Base-by-base conservation (phyloP, 192 early-diverging fungal species). In the Coemansia sp. region DNA sequence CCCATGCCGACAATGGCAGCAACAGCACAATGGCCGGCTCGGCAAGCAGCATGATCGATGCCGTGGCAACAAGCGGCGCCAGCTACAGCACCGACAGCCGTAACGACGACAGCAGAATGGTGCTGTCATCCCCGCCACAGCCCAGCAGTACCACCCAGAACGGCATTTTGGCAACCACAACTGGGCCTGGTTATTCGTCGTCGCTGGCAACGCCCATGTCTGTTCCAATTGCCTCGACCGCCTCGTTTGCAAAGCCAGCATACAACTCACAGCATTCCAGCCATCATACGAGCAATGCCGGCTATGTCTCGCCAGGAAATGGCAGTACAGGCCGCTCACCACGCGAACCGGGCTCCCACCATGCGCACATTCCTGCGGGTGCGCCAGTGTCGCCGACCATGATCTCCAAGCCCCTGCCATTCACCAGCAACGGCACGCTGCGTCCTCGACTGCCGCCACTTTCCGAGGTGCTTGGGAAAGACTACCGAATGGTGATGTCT, bases 391-490 rank as follows among this genome's bases (percentile, higher is more conserved):
- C 57, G 39, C 57, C 57, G n/a, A 41, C n/a, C 3, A 11, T 42
- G 13, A 15, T 32, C 9, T 46, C 40, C 16, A 69, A 62, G 57
- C 72, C 63, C n/a, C 49, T 82, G 56, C 79, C 74, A 5, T 82
- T 82, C 61, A 59, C 37, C 39, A 76, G 74, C 57, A 65, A 75
- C 43, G 71, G 74, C 16, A 41, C 49, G 21, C 67, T 68, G 39
- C 80, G 80, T 12, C 74, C 74, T 8, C 74, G 65, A 21, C 68
- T 82, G 39, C 80, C 80, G 48, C 74, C 80, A 40, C 71, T 82
- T 5, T 77, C 71, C 4, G 80, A 82, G 60, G 64, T 76, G 1
- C 72, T 82, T 36, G 80, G 80, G 41, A 82, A 73, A 36, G 74
- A 82, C 41, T 82, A 74, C 39, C 80, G 62, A 61, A 49, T 59